Evolutionary conservation across 768 basidiomycete species (phyloP), one percentile per base, ranked within the genome.

Genomic region (Saitozyma podzolica): DNA sequence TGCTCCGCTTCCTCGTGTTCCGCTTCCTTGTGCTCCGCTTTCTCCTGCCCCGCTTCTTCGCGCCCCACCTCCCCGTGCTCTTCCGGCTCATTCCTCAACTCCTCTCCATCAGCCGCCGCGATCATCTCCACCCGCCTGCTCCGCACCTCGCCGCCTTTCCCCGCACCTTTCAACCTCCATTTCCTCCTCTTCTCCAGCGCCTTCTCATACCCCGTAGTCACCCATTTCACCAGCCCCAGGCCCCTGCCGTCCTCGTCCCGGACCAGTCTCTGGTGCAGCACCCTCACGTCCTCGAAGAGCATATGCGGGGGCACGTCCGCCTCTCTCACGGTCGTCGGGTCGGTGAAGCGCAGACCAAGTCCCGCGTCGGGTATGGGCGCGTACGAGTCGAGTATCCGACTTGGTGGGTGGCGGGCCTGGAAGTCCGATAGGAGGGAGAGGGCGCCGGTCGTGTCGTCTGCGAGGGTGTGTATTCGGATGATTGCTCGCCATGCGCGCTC

Each of bases 231-330:
- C 70, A 87, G 90, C 8, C 81, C 84, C 37, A 93, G 81, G 16
- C 86, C 85, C 45, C 82, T 20, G 76, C 81, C 13, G 40, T 69
- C 70, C 8, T 68, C 74, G 16, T 74, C 74, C n/a, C 69, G 50
- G 8, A 88, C 85, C 39, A 92, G 78, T 37, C 88, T 83, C 61
- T 91, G 85, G 75, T 95, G 92, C 55, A 96, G 81, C 6, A 88
- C 63, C 66, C 90, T 88, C n/a, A 95, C 66, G 73, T 95, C 91
- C 14, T 80, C 67, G 74, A 92, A 95, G 11, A 85, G 83, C 19
- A 95, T 69, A 47, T 92, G 76, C 0, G 92, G 92, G 0, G 92
- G 90, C 7, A 96, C 87, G 20, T 84, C 74, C 67, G 91, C 88
- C 73, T 96, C 93, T 0, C 85, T 84, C 4, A 88, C 82, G 16